Base-by-base conservation (phyloP, 1,139 yeast genomes). In the Scheffersomyces lignicola region DNA sequence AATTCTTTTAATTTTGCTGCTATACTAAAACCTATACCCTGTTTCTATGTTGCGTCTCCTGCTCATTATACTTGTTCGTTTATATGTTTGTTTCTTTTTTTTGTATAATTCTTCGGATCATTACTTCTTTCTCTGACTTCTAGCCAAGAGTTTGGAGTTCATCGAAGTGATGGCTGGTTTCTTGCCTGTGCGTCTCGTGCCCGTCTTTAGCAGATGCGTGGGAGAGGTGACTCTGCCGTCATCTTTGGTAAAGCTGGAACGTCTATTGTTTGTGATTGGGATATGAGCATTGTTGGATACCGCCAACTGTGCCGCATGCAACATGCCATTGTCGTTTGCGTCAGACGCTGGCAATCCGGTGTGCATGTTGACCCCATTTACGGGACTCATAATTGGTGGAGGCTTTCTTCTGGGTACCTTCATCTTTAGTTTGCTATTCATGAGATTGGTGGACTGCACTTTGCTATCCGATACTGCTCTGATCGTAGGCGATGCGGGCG, bases 301-400 rank as follows among this genome's bases (percentile, higher is more conserved):
- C 1, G 76, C 78, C 37, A 67, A 53, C 42, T 67, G 68, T 2
- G 75, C 75, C 10, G 76, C 76, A 37, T 65, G 68, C 17, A 70
- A 48, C 41, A 55, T 62, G 3, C 58, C 70, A 7, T 49, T 60
- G 12, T 42, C 50, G 18, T 44, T 48, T 8, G 42, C 24, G 2
- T 48, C 42, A 21, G 41, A 39, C 9, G 36, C 40, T 18, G 58
- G 54, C 18, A 66, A 52, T 0, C 72, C 72, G 3, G 73, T 65
- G 28, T 68, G 60, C 56, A 58, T 54, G 39, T 62, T 59, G 16
- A 60, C 34, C 11, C 45, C 52, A 22, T 35, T 48, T 1, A 54
- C 35, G 3, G 55, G 42, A 22, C 47, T 41, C n/a, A 55, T 41
- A 12, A 63, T 62, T 15, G 72, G 69, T 3, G 71, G 71, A 4